Evolutionary conservation across 371 early-diverging fungal genomes (phyloP), one percentile per base, ranked within the genome.

Genomic region (Choanephora cucurbitarum): DNA sequence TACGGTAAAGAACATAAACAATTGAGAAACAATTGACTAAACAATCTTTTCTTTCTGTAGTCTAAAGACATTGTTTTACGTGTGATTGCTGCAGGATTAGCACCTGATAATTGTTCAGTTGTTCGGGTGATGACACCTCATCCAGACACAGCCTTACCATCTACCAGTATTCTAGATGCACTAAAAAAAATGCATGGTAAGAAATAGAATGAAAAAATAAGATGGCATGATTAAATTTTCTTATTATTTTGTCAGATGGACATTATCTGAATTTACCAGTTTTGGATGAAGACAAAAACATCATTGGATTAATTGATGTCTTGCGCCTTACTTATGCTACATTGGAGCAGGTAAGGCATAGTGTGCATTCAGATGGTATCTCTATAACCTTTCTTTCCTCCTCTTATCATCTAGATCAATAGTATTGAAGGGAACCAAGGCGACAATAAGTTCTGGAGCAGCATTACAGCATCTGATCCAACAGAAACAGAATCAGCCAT

Each of bases 51-150:
- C 0, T 39, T 22, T 46, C 22, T 50, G 11, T 46, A 69, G 72
- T 93, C 70, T 34, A 83, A 85, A 69, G 98, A 98, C 73, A 88
- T 98, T 57, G 98, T 97, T 23, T 79, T 96, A 52, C 86, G 98
- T 55, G 98, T 97, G 22, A 88, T 98, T 68, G 96, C 98, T 23
- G 95, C 95, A 46, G 92, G 92, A 7, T 72, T 96, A 37, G 91
- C 92, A 66, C 96, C 97, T 44, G 81, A 81, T 55, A 92, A 80
- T 21, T 96, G 97, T 63, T 89, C 91, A 34, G 96, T 97, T 43
- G 91, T 95, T 31, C 89, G 96, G 57, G 96, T 97, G n/a, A 96
- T 98, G 97, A 98, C 98, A 0, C 97, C 97, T 51, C 95, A 97
- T 58, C 98, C 98, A 8, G 98, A 98, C 75, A 91, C 92, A n/a